Conservation (phyloP, 2,329 filamentous ascomycete species). For the Colletotrichum sp. region DNA sequence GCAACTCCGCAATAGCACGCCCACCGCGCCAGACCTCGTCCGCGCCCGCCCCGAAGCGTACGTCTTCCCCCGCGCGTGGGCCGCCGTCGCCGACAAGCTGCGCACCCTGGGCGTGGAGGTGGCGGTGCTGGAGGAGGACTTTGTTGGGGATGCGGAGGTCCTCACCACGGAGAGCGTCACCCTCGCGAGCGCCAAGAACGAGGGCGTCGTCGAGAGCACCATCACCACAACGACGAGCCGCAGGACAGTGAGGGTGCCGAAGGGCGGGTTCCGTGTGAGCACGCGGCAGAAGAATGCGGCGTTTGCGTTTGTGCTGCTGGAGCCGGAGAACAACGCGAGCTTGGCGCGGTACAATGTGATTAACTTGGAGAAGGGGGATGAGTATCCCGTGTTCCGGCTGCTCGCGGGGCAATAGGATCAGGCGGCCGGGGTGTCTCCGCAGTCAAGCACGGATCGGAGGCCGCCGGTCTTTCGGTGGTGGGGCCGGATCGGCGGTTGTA, state of each 20-base stretch:
- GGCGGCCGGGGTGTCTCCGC: neutral
- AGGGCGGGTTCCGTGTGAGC: slow-evolving; percentile 33
- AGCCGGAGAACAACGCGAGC: slow-evolving; percentile 35
- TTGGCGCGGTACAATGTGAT: slow-evolving; percentile 33
- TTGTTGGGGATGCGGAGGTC: slow-evolving; percentile 29
- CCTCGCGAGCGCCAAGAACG: slow-evolving; percentile 27
- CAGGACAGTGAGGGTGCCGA: slow-evolving; percentile 24
- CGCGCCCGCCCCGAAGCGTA: slow-evolving; percentile 31
- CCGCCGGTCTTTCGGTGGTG: neutral
- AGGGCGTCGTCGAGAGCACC: slow-evolving; percentile 28
- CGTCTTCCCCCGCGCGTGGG: slow-evolving; percentile 32
- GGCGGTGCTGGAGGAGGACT: slow-evolving; percentile 23
- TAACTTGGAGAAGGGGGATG: slow-evolving; percentile 28
- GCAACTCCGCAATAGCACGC: slow-evolving; percentile 30
- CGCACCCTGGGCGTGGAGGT: slow-evolving; percentile 28
- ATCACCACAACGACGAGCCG: slow-evolving; percentile 21
- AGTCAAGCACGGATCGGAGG: neutral
- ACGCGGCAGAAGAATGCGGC: slow-evolving; percentile 35
- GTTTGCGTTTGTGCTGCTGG: slow-evolving; percentile 29
- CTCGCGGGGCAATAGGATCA: neutral
- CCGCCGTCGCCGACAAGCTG: slow-evolving; percentile 27
- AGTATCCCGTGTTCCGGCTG: slow-evolving; percentile 33
- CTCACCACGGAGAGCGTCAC: slow-evolving; percentile 25
- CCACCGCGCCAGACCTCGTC: slow-evolving; percentile 26
- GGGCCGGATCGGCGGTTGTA: neutral